A percentile compares a stretch with the other conserved stretches of the same genome.
Conservation (phyloP, 179 eudicot genomes). For the Silene noctiflora region DNA sequence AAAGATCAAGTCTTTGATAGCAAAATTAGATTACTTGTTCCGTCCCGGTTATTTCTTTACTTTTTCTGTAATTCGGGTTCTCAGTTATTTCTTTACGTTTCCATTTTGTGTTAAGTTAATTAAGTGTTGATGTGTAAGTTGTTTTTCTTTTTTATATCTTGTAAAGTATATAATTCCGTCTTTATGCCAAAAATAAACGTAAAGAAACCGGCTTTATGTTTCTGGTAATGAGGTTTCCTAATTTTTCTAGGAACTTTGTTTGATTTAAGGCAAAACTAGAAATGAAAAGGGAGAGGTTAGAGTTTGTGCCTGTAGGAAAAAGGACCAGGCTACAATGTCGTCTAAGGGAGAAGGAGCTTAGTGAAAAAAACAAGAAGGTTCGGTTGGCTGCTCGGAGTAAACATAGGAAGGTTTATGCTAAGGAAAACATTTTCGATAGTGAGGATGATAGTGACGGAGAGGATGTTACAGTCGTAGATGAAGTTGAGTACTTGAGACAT, state of each 20-base stretch:
- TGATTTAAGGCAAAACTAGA: conserved; percentile 6
- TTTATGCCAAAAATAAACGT: too few species aligned
- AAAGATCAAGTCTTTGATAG: background rate
- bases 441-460: background rate
- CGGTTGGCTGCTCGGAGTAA: background rate
- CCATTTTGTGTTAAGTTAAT: too few species aligned
- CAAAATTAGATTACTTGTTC: background rate
- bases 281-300: background rate
- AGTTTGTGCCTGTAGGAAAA: conserved; percentile 13
- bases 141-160: too few species aligned
- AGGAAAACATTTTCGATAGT: background rate
- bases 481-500: background rate
- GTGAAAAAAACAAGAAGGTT: background rate
- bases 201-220: too few species aligned
- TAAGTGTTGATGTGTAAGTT: too few species aligned
- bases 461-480: conserved; percentile 10
- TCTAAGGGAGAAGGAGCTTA: background rate
- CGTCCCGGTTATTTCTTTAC: too few species aligned
- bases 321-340: conserved; percentile 26
- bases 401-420: background rate
- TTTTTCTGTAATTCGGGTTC: too few species aligned
- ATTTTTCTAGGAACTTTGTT: background rate
- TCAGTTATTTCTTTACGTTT: too few species aligned
- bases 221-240: background rate
- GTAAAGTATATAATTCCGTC: too few species aligned